Base-by-base conservation (phyloP, 805 yeast species). In the Candida khao-thaluensis region DNA sequence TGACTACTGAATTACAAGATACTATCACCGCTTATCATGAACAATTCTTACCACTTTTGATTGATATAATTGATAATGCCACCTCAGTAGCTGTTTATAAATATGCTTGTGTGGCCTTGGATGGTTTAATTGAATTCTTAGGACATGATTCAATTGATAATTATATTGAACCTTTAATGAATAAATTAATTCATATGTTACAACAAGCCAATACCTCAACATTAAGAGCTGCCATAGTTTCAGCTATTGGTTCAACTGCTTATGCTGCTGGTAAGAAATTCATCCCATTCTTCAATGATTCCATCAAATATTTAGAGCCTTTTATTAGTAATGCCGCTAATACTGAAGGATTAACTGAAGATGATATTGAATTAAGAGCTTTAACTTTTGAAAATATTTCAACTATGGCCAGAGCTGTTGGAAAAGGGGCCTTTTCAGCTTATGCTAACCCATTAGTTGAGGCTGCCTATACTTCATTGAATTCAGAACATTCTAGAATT, bases 241-340 rank as follows among this genome's bases (percentile, higher is more conserved):
- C 95, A 38, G 96, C 97, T 27, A 86, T 93, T 60, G 98, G 98
- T 40, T 90, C 98, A 27, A 87, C 96, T 43, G 98, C 99, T 20
- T 89, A 83, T 58, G 95, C 98, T 41, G 80, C 96, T 30, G 96
- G 97, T 64, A 81, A 82, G 53, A 76, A 85, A 27, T 93, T 86
- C 66, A 70, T 76, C 44, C 97, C 98, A 44, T 93, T 76, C 71
- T 91, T 91, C 64, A 77, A 80, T 56, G 76, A 80, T 47, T 85
- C 96, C 37, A 79, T 91, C 51, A 81, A 82, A 59, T 77, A 76
- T 47, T 74, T 93, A 53, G 93, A 87, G 64, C 89, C 88, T 45
- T 91, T 81, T 59, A 80, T 90, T 53, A 76, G 81, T 48, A 76
- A 81, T 55, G 74, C 79, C 45, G 81, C 82, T 37, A 71, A 73